phyloP scores from a whole-genome alignment of 306 rosid genomes.

The Trifolium subterraneum region DNA sequence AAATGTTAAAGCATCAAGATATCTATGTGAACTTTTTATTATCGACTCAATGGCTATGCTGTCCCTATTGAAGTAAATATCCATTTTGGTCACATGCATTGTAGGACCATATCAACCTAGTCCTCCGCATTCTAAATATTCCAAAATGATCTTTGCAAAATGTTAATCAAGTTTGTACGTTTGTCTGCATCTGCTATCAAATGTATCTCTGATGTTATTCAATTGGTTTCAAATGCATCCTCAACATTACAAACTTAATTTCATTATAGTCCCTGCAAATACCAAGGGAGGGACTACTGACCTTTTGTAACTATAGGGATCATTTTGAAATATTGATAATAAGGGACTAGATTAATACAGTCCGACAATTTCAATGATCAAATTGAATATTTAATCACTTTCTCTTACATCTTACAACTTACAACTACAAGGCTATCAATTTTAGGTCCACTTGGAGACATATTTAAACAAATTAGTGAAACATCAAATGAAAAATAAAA shows the following conservation, averaged over 20 bases:
- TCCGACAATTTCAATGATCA: background rate
- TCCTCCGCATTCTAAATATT: background rate
- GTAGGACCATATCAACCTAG: background rate
- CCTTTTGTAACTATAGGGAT: background rate
- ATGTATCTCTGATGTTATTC: background rate
- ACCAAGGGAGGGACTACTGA: background rate
- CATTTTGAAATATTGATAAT: slow-evolving; percentile 1
- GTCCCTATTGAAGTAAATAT: background rate
- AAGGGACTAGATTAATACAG: background rate
- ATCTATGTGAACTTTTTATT: slow-evolving; percentile 21
- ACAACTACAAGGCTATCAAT: slow-evolving; percentile 15
- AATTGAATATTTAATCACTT: background rate
- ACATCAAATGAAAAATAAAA: slow-evolving; percentile 19
- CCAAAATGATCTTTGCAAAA: slow-evolving; percentile 1
- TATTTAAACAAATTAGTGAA: slow-evolving; percentile 29
- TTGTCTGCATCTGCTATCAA: background rate
- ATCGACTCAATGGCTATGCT: slow-evolving; percentile 21
- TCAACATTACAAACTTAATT: background rate
- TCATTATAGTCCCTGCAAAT: slow-evolving; percentile 10
- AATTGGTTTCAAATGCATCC: background rate
- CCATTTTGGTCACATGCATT: background rate
- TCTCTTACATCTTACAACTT: too few species aligned
- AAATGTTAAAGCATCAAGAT: slow-evolving; percentile 11
- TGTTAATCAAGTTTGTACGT: background rate
- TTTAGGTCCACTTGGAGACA: slow-evolving; percentile 4